A percentile compares a stretch with the other conserved stretches of the same genome.
Conservation (phyloP, 208 protist genomes). For the Trypanosoma platydactyli region DNA sequence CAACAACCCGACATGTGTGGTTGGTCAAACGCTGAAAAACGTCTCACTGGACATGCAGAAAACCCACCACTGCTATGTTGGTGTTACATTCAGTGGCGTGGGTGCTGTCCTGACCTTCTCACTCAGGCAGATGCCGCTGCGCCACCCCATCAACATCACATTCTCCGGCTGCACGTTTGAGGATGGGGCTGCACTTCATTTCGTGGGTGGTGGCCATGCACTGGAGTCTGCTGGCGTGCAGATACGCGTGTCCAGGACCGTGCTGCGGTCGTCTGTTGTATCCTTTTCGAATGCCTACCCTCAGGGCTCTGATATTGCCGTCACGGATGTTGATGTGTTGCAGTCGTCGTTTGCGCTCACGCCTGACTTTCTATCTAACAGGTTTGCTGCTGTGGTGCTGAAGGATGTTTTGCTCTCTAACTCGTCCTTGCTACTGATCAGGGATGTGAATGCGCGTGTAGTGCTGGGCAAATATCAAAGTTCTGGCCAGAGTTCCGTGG, state of each 20-base stretch:
- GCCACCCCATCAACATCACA: conserved; percentile 11
- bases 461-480: neutral
- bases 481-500: neutral
- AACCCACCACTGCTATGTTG: conserved; percentile 19
- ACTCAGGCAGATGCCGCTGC: conserved; percentile 6
- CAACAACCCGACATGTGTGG: neutral
- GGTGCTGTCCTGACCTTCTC: neutral
- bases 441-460: neutral
- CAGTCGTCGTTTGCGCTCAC: neutral
- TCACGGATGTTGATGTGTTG: conserved; percentile 8
- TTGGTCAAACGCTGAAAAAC: neutral
- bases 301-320: conserved; percentile 2
- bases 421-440: conserved; percentile 7
- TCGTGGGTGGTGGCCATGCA: conserved; percentile 2
- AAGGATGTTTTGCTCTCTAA: conserved; percentile 3
- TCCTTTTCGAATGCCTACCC: conserved; percentile 16
- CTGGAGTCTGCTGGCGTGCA: conserved; percentile 11
- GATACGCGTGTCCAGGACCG: neutral
- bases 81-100: conserved; percentile 13
- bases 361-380: conserved; percentile 9
- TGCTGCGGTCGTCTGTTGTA: conserved; percentile 13
- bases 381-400: conserved; percentile 1
- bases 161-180: conserved; percentile 6
- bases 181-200: conserved; percentile 13
- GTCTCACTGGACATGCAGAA: conserved; percentile 15